phyloP scores from a whole-genome alignment of 1,139 yeast genomes.

The Yamadazyma dushanensis region DNA sequence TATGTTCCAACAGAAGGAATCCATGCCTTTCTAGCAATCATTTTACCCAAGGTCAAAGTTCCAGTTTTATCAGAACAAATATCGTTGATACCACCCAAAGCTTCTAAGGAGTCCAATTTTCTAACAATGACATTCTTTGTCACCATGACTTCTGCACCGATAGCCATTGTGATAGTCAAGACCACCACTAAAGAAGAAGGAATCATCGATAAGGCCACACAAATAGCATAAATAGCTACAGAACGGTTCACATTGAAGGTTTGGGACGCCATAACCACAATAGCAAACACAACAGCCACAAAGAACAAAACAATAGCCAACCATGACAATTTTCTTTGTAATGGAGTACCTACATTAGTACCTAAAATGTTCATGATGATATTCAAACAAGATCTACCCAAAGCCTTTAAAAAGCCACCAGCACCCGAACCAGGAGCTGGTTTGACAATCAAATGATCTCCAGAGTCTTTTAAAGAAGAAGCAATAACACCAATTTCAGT shows the following conservation, averaged over 20 bases:
- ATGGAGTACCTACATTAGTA: constrained; percentile 73
- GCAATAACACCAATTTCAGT: constrained; percentile 84
- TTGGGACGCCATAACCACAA: constrained; percentile 79
- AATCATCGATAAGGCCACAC: constrained; percentile 81
- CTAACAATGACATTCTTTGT: constrained; percentile 71
- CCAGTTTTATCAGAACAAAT: constrained; percentile 87
- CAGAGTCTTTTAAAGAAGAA: constrained; percentile 55
- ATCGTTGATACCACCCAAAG: constrained; percentile 77
- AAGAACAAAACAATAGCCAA: constrained; percentile 67
- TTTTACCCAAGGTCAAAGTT: constrained; percentile 76
- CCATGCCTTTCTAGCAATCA: constrained; percentile 75
- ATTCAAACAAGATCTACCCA: constrained; percentile 34
- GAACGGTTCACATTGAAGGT: constrained; percentile 63
- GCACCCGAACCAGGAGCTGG: constrained; percentile 27
- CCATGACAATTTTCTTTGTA: constrained; percentile 59
- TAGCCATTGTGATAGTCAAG: constrained; percentile 85
- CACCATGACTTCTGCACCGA: constrained; percentile 81
- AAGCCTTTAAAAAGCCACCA: constrained; percentile 46
- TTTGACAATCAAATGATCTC: constrained; percentile 22
- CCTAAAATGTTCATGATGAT: constrained; percentile 71
- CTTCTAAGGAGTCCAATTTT: constrained; percentile 76
- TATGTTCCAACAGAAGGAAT: constrained; percentile 74
- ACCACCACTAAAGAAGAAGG: constrained; percentile 82
- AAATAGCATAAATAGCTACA: constrained; percentile 81
- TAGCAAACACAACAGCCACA: constrained; percentile 74